Evolutionary conservation across 164 flowering plant species (phyloP).

Genomic region (Aristolochia fimbriata): DNA sequence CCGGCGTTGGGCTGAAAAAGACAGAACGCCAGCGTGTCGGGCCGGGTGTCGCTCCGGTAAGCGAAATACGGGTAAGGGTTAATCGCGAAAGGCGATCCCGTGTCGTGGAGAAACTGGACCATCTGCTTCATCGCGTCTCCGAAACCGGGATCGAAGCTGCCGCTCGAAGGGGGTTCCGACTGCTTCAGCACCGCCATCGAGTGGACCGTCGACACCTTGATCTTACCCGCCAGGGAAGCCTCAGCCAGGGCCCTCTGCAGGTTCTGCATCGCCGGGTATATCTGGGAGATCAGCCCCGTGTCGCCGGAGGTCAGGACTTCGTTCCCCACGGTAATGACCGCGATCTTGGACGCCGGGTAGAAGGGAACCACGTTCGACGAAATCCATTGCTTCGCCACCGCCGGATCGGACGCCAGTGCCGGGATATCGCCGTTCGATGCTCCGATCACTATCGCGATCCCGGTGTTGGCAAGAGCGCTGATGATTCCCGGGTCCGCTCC

Average conservation of each 20-base stretch:
- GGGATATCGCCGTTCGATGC: conserved; percentile 72
- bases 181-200: conserved; percentile 64
- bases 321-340: conserved; percentile 72
- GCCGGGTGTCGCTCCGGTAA: conserved; percentile 77
- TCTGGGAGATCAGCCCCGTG: conserved; percentile 27
- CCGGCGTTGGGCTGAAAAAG: conserved; percentile 86
- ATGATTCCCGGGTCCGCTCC: conserved; percentile 79
- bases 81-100: conserved; percentile 64
- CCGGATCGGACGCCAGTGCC: conserved; percentile 58
- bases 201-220: conserved; percentile 88
- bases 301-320: conserved; percentile 59
- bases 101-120: conserved; percentile 48
- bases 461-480: conserved; percentile 66
- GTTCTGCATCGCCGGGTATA: conserved; percentile 79
- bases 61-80: conserved; percentile 97
- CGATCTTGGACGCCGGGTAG: conserved; percentile 72
- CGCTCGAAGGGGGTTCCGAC: conserved; percentile 86
- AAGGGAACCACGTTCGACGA: conserved; percentile 55
- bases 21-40: conserved; percentile 84
- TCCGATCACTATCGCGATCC: conserved; percentile 68
- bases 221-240: conserved; percentile 51
- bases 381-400: conserved; percentile 68
- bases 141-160: conserved; percentile 35
- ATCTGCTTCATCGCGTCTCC: conserved; percentile 37
- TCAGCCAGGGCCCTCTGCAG: conserved; percentile 54